Evolutionary conservation across 75 land plant species (phyloP).

Genomic region (Isoetes taiwanensis): DNA sequence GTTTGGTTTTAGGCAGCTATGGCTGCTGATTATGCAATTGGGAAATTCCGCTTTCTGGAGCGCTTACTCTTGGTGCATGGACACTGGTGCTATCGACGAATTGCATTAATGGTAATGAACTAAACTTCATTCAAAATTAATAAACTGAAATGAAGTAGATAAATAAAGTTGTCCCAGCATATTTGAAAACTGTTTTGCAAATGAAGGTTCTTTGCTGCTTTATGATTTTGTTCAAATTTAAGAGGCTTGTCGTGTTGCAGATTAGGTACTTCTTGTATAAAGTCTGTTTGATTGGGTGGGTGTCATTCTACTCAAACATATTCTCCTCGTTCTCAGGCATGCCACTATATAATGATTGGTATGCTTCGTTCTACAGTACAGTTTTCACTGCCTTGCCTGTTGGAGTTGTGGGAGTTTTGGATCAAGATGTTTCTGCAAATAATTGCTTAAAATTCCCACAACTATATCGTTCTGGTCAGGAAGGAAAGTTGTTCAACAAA

Average conservation of each 20-base stretch:
- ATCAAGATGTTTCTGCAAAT: slow-evolving; percentile 29
- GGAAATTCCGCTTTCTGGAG: slow-evolving; percentile 38
- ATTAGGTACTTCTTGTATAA: slow-evolving; percentile 38
- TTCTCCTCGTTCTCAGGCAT: slow-evolving; percentile 30
- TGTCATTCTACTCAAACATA: slow-evolving; percentile 31
- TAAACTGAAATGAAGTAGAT: too few species aligned
- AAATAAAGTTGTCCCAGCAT: too few species aligned
- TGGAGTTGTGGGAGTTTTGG: slow-evolving; percentile 22
- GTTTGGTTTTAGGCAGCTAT: slow-evolving; percentile 31
- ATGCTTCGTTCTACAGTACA: slow-evolving; percentile 39
- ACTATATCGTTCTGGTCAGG: slow-evolving; percentile 14
- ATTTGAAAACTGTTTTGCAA: not conserved
- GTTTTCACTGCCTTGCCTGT: slow-evolving; percentile 34
- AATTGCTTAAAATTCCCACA: slow-evolving; percentile 20
- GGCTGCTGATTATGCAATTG: slow-evolving; percentile 38
- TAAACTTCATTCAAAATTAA: not conserved
- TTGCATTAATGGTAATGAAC: slow-evolving; percentile 29
- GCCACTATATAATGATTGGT: slow-evolving; percentile 38
- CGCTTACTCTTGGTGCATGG: slow-evolving; percentile 36
- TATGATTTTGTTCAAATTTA: not conserved
- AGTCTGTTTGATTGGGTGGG: slow-evolving; percentile 30
- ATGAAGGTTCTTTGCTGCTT: not conserved
- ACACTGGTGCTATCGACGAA: slow-evolving; percentile 38
- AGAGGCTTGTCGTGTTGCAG: slow-evolving; percentile 16
- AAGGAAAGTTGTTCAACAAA: slow-evolving; percentile 9